Conservation (phyloP, 2,329 filamentous ascomycete genomes). For the Lasiodiplodia sp. region DNA sequence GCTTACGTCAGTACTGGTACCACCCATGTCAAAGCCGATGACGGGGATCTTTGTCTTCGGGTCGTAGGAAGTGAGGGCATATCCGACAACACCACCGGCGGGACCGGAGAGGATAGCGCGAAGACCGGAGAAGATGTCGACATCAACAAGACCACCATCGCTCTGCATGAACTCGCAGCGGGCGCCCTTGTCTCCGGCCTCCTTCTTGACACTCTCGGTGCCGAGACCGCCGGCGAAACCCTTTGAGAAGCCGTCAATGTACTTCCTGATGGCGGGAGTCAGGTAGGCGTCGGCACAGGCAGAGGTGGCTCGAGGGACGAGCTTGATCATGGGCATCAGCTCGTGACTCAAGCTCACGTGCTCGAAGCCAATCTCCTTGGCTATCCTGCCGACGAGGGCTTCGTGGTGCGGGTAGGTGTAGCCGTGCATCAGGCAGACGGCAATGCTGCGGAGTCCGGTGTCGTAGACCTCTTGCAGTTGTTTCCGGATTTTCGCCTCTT, state of each 20-base stretch:
- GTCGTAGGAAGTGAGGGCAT: constrained; percentile 90
- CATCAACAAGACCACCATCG: constrained; percentile 75
- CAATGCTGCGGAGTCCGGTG: constrained; percentile 78
- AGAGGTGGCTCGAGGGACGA: constrained; percentile 77
- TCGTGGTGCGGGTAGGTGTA: constrained; percentile 93
- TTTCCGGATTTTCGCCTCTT: constrained; percentile 61
- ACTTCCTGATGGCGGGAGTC: constrained; percentile 79
- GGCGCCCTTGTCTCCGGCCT: constrained; percentile 70
- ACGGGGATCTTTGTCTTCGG: constrained; percentile 81
- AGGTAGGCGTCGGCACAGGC: constrained; percentile 83
- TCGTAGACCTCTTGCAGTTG: constrained; percentile 73
- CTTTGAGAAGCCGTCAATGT: constrained; percentile 77
- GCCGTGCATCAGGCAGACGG: constrained; percentile 89
- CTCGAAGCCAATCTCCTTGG: constrained; percentile 79
- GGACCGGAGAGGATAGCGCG: constrained; percentile 88
- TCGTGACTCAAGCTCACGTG: constrained; percentile 84
- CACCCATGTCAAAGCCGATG: constrained; percentile 96
- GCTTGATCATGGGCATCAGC: constrained; percentile 88
- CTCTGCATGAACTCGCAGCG: constrained; percentile 97
- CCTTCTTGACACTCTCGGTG: constrained; percentile 73
- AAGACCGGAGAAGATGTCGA: constrained; percentile 82
- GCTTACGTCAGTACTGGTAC: constrained; percentile 90
- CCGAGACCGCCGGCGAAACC: constrained; percentile 85
- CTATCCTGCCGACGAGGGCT: constrained; percentile 75
- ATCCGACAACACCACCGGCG: constrained; percentile 92